Conservation (phyloP, 2,329 filamentous ascomycete genomes). For the Xylaria sp. region DNA sequence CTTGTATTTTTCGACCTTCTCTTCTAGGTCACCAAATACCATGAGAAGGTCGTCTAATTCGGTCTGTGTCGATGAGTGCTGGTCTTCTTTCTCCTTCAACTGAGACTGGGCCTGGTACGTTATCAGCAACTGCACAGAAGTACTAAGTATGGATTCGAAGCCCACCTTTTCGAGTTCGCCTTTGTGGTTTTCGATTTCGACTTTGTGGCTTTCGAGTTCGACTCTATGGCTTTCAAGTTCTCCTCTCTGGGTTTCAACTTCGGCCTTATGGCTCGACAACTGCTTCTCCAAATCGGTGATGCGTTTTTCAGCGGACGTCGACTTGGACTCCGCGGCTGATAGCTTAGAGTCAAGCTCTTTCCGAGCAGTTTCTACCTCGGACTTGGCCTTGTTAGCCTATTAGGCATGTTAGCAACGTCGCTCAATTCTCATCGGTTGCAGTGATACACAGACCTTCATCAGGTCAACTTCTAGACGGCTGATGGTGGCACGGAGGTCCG, state of each 20-base stretch:
- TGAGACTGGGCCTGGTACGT: constrained; percentile 26
- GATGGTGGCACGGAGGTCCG: constrained; percentile 36
- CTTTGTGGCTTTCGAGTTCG: too few species aligned
- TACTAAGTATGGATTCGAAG: constrained; percentile 6
- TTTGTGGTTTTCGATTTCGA: not conserved
- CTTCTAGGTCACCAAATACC: constrained; percentile 74
- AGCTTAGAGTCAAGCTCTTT: constrained; percentile 41
- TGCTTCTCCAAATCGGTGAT: constrained; percentile 47
- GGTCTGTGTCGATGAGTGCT: constrained; percentile 58
- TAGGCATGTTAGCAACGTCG: constrained; percentile 5
- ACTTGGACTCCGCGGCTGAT: constrained; percentile 25
- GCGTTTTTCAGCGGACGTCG: constrained; percentile 43
- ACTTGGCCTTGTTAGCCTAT: constrained; percentile 55
- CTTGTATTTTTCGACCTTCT: constrained; percentile 71
- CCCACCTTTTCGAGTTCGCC: constrained; percentile 33
- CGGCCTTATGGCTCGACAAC: constrained; percentile 2
- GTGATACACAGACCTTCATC: constrained; percentile 45
- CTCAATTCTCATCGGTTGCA: not conserved
- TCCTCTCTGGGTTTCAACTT: too few species aligned
- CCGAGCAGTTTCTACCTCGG: constrained; percentile 53
- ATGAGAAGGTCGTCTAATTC: constrained; percentile 78
- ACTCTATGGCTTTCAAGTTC: too few species aligned
- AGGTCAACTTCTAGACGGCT: constrained; percentile 58
- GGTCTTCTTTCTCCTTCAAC: constrained; percentile 50
- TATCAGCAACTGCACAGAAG: constrained; percentile 14